These are phyloP conservation scores for Cocos nucifera DNA, from an alignment of 176 grass and related monocot genomes.

Conservation along the genomic window DNA sequence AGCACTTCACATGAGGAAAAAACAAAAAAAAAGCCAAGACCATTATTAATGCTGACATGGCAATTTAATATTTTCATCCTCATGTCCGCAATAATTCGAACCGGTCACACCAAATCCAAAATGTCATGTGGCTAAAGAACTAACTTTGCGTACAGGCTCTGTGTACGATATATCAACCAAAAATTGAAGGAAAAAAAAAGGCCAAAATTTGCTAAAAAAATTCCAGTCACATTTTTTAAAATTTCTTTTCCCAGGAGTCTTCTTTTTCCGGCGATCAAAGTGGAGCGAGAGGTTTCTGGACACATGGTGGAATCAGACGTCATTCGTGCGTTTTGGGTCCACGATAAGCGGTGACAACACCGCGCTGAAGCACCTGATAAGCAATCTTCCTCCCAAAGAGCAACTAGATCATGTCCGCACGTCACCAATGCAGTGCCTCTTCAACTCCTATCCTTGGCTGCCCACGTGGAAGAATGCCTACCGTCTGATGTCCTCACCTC, in stretches of 20 bases:
- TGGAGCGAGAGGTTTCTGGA: constrained; percentile 63
- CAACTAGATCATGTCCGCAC: constrained; percentile 35
- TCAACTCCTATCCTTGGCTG: constrained; percentile 85
- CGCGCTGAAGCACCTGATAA: constrained; percentile 52
- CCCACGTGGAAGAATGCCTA: constrained; percentile 35
- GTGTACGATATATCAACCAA: no score
- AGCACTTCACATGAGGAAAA: no score
- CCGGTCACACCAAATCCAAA: no score
- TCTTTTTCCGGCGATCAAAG: constrained; percentile 63
- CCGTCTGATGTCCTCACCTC: constrained; percentile 42
- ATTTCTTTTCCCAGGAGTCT: constrained; percentile 31
- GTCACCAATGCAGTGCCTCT: constrained; percentile 72
- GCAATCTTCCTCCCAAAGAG: constrained; percentile 43
- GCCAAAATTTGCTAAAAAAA: no score
- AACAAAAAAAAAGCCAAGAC: no score
- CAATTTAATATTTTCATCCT: no score
- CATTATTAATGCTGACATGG: no score
- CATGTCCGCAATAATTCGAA: no score
- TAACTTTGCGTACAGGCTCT: no score
- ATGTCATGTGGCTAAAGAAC: no score
- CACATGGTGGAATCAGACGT: constrained; percentile 81
- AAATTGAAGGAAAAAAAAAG: no score
- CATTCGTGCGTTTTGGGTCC: constrained; percentile 65
- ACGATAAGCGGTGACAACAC: constrained; percentile 84
- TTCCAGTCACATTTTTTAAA: background rate